These are phyloP conservation scores for Globisporangium orthogonon DNA, from an alignment of 352 stramenopile species.

Conservation along the genomic window DNA sequence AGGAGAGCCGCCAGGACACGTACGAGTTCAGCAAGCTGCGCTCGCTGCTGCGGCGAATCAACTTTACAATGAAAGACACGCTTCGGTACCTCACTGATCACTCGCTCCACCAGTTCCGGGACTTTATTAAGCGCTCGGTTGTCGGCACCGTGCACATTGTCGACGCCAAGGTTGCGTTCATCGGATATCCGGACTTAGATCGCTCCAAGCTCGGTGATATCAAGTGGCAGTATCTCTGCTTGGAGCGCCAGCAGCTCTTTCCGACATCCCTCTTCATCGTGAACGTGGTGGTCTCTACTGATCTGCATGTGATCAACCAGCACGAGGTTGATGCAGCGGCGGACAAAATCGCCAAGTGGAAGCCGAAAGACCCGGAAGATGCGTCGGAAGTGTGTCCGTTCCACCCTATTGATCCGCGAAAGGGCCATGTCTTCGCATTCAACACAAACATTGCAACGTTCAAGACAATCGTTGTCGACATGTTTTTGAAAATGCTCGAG, in stretches of 20 bases:
- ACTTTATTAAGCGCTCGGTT: slow-evolving; percentile 53
- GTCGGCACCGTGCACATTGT: slow-evolving; percentile 63
- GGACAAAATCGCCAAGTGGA: slow-evolving; percentile 46
- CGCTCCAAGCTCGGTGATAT: slow-evolving; percentile 52
- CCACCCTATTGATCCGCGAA: slow-evolving; percentile 29
- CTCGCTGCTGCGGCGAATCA: slow-evolving; percentile 63
- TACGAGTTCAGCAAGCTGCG: slow-evolving; percentile 87
- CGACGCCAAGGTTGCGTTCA: slow-evolving; percentile 62
- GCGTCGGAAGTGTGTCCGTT: slow-evolving; percentile 55
- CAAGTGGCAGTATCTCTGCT: slow-evolving; percentile 74
- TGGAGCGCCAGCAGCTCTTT: slow-evolving; percentile 53
- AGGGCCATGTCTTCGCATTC: slow-evolving; percentile 57
- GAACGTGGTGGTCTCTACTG: slow-evolving; percentile 60
- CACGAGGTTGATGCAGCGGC: slow-evolving; percentile 49
- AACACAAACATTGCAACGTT: slow-evolving; percentile 62
- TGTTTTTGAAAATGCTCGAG: slow-evolving; percentile 78
- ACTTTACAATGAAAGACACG: slow-evolving; percentile 82
- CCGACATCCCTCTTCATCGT: slow-evolving; percentile 69
- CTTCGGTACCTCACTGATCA: slow-evolving; percentile 66
- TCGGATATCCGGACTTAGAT: slow-evolving; percentile 62
- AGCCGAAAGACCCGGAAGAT: slow-evolving; percentile 63
- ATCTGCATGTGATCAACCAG: slow-evolving; percentile 75
- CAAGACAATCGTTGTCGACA: slow-evolving; percentile 47
- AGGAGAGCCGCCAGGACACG: slow-evolving; percentile 78
- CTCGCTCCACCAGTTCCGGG: slow-evolving; percentile 68